A percentile compares a stretch with the other conserved stretches of the same genome.
phyloP scores from a whole-genome alignment of 2,329 filamentous ascomycete genomes.

The Penicillium capsulatum region DNA sequence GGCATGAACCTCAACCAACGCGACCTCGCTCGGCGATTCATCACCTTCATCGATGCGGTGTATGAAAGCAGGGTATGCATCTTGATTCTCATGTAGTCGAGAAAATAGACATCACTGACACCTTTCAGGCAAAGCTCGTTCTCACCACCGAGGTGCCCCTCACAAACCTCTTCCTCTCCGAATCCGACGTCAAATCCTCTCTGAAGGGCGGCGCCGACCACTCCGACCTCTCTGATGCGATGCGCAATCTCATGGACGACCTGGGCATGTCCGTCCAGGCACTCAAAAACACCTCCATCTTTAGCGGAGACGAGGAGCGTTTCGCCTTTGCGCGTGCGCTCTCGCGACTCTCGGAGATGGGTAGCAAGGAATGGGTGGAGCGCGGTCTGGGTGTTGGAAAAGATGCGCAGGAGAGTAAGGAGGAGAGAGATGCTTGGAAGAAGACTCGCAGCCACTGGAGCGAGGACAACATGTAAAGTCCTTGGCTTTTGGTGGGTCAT shows the following conservation, averaged over 20 bases:
- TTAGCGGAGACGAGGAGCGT: slow-evolving; percentile 90
- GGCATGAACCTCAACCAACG: slow-evolving; percentile 83
- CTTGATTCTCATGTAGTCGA: background rate
- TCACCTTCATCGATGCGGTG: slow-evolving; percentile 94
- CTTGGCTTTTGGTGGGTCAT: background rate
- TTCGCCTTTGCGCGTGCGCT: slow-evolving; percentile 93
- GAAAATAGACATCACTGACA: background rate
- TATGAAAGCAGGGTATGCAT: slow-evolving; percentile 65
- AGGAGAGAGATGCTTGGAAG: slow-evolving; percentile 47
- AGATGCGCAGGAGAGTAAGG: slow-evolving; percentile 41
- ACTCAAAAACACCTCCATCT: slow-evolving; percentile 80
- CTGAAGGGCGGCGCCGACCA: slow-evolving; percentile 44
- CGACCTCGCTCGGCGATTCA: slow-evolving; percentile 87
- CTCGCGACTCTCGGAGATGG: slow-evolving; percentile 84
- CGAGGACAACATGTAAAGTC: slow-evolving; percentile 45
- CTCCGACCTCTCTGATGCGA: slow-evolving; percentile 59
- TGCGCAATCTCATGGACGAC: slow-evolving; percentile 82
- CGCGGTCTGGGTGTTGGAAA: slow-evolving; percentile 56
- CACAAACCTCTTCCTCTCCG: slow-evolving; percentile 77
- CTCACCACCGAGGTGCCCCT: slow-evolving; percentile 85
- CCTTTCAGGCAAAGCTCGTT: slow-evolving; percentile 77
- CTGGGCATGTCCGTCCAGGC: slow-evolving; percentile 77
- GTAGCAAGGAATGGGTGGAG: slow-evolving; percentile 91
- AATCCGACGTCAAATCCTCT: slow-evolving; percentile 62
- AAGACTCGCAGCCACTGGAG: slow-evolving; percentile 48